Base-by-base conservation (phyloP, 495 filamentous ascomycete species). In the Acidomyces sp. region DNA sequence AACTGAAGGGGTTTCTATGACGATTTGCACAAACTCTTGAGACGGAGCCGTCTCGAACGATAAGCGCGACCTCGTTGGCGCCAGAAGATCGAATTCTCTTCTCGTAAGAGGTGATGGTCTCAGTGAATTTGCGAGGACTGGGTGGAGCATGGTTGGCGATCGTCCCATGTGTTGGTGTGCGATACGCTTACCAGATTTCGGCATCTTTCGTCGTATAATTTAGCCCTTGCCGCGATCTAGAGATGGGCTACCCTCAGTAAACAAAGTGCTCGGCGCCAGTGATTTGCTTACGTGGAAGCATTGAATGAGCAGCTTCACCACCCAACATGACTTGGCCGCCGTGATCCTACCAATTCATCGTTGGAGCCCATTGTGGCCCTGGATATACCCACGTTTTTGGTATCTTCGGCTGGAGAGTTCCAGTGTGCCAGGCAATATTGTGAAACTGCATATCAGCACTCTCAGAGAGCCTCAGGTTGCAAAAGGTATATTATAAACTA, bases 201-300 rank as follows among this genome's bases (percentile, higher is more conserved):
- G 43, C 27, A 31, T 32, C 36, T 18, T 33, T 28, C 34, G 34
- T 32, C 12, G 36, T 20, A 18, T 40, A 25, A 30, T 46, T 46
- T 6, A 46, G 36, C 9, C 31, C 15, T 34, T 34, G 31, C 31
- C 31, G 35, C 35, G 15, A 25, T 38, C 18, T 28, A 13, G 7
- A 28, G 26, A 7, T 24, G 35, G 15, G 6, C 4, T 13, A n/a
- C n/a, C n/a, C 3, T 20, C 4, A 24, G 15, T 15, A 13, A 38
- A 2, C 3, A 6, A 5, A 4, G 17, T 9, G 13, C 5, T 21
- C 10, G 18, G 34, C 5, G 18, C 35, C 3, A 24, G 3, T 25
- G 6, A 25, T 22, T 23, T 13, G 24, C 34, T 6, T 38, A 38
- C 35, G 34, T 6, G 41, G 34, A 16, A 45, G 33, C 33, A 45